Conservation (phyloP, 139 green algal species). For the Zygnema circumcarinatum region DNA sequence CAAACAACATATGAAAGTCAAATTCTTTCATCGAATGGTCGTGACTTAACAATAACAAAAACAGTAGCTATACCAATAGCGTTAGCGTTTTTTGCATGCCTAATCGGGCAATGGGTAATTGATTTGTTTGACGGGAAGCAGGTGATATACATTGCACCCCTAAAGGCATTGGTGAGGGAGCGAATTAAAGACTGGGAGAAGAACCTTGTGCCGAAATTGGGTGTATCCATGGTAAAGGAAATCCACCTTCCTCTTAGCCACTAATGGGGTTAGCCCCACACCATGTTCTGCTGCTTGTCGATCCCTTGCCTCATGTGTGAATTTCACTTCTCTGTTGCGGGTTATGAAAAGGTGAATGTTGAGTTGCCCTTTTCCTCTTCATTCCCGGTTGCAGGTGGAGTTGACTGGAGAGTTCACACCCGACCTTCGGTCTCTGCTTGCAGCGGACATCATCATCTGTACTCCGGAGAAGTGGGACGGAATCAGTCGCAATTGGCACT, state of each 20-base stretch:
- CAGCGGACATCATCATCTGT: slow-evolving; percentile 91
- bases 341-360: no score
- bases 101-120: not conserved
- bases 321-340: no score
- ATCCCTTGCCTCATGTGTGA: no score
- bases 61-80: no score
- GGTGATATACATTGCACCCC: slow-evolving; percentile 95
- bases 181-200: slow-evolving; percentile 91
- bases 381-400: slow-evolving; percentile 79
- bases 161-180: slow-evolving; percentile 96
- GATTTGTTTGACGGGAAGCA: no score
- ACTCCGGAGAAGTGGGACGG: slow-evolving; percentile 99
- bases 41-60: not conserved
- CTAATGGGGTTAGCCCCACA: no score
- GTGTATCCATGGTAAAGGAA: slow-evolving; percentile 61
- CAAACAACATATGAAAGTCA: no score
- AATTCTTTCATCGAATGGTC: not conserved
- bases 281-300: no score
- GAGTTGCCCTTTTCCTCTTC: no score
- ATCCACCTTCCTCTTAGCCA: no score
- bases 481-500: slow-evolving; percentile 90
- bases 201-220: slow-evolving; percentile 71
- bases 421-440: slow-evolving; percentile 72
- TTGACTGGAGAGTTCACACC: slow-evolving; percentile 93
- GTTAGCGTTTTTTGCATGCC: not conserved